Conservation (phyloP, 306 rosid species). For the Hippophae gyantsensis region DNA sequence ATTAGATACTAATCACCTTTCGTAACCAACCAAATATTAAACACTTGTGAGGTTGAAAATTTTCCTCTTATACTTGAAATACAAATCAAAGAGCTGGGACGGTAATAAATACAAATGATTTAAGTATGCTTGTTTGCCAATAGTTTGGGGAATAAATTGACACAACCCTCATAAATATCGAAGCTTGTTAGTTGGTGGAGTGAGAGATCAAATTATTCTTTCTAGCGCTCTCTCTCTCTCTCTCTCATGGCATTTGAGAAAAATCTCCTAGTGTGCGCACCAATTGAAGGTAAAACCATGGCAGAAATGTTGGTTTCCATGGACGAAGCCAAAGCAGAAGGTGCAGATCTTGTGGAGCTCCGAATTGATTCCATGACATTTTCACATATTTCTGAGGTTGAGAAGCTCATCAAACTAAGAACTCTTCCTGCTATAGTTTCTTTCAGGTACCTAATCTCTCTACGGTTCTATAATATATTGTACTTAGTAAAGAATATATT, state of each 20-base stretch:
- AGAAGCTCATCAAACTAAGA: constrained; percentile 18
- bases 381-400: constrained; percentile 13
- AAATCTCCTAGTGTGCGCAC: constrained; percentile 13
- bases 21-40: too few relatives aligned
- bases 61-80: too few relatives aligned
- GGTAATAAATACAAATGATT: too few relatives aligned
- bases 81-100: too few relatives aligned
- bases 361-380: constrained; percentile 15
- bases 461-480: too few relatives aligned
- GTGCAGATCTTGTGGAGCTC: constrained; percentile 26
- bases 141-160: too few relatives aligned
- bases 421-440: constrained; percentile 21
- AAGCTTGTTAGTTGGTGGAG: too few relatives aligned
- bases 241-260: constrained; percentile 6
- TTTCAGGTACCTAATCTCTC: constrained; percentile 7
- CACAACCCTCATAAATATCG: too few relatives aligned
- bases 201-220: neutral
- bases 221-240: neutral
- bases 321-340: constrained; percentile 23
- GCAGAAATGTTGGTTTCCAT: constrained; percentile 16
- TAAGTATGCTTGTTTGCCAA: too few relatives aligned
- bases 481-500: too few relatives aligned
- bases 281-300: constrained; percentile 6
- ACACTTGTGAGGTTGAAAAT: too few relatives aligned
- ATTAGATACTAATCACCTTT: too few relatives aligned